Evolutionary conservation across 768 basidiomycete genomes (phyloP), one percentile per base, ranked within the genome.

Genomic region (Trametes punicea): DNA sequence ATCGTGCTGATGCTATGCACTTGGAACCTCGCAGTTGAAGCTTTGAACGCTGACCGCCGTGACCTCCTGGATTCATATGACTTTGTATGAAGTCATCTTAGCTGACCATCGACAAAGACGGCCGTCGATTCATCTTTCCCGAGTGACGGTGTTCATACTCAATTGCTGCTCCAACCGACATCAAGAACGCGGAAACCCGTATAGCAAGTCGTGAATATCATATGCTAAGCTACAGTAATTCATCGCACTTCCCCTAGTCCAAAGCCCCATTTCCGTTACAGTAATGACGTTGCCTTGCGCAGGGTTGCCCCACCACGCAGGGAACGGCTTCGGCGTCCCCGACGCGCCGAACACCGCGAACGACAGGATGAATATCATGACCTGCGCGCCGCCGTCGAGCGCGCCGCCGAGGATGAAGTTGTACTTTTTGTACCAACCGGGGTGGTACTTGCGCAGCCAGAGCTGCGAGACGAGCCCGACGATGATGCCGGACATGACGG

Each of bases 331-430:
- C 45, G 71, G 63, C 10, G 65, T 64, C 9, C 82, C 83, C 0
- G 78, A 77, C 13, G 81, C 83, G 16, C 85, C 84, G 61, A 81
- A 83, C 21, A 85, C 82, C 2, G 83, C 82, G 65, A 85, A 86
- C 0, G 83, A 82, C 4, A 83, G 71, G 34, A 86, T 73, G 64
- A 84, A 83, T 27, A 82, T 75, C 80, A 84, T 83, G 46, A 83
- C 75, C 64, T 85, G 84, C 15, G 81, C 79, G 8, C 85, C 84
- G 25, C 84, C 84, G 62, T 85, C 83, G 31, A 85, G 70, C 6
- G 81, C 86, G 38, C 84, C 87, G 26, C 83, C 63, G 3, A 87
- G 68, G 34, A 85, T 79, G 63, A 84, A 85, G 64, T 87, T 85
- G 67, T 84, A 84, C 62, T 74, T 74, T 63, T 79, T 78, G 69